Evolutionary conservation across 371 early-diverging fungal genomes (phyloP).

Genomic region (Batkoa obscura): DNA sequence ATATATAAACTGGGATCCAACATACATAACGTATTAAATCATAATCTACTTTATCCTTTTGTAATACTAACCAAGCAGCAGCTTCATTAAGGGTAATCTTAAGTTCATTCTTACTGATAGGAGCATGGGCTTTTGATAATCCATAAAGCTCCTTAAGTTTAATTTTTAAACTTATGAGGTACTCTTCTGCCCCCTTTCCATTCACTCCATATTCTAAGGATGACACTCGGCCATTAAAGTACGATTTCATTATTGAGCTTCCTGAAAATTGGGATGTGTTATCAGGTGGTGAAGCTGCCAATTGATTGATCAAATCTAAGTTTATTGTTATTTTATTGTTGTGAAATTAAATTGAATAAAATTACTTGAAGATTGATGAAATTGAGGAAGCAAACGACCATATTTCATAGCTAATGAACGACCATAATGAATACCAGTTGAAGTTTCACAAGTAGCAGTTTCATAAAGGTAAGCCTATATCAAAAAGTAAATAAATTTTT

Average conservation of each 20-base stretch:
- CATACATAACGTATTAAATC: conserved; percentile 61
- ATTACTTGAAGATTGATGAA: neutral
- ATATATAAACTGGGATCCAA: conserved; percentile 69
- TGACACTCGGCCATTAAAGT: neutral
- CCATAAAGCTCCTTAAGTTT: conserved; percentile 37
- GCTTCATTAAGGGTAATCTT: conserved; percentile 27
- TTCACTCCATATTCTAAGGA: neutral
- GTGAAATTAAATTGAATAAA: no score
- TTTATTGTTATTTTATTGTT: no score
- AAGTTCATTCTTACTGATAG: conserved; percentile 11
- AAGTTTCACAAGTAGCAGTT: neutral
- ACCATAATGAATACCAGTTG: conserved; percentile 11
- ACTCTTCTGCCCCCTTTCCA: neutral
- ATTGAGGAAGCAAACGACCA: neutral
- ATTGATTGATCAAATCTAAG: no score
- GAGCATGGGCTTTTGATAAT: conserved; percentile 34
- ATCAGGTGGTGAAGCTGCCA: neutral
- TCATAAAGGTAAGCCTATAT: conserved; percentile 5
- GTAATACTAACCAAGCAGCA: conserved; percentile 10
- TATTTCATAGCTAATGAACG: conserved; percentile 11
- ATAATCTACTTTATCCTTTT: conserved; percentile 18
- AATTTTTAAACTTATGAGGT: neutral
- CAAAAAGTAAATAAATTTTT: no score
- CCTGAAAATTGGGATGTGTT: conserved; percentile 1
- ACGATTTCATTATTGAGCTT: neutral